Evolutionary conservation across 192 early-diverging fungal genomes (phyloP), one percentile per base, ranked within the genome.

Genomic region (Geranomyces variabilis): DNA sequence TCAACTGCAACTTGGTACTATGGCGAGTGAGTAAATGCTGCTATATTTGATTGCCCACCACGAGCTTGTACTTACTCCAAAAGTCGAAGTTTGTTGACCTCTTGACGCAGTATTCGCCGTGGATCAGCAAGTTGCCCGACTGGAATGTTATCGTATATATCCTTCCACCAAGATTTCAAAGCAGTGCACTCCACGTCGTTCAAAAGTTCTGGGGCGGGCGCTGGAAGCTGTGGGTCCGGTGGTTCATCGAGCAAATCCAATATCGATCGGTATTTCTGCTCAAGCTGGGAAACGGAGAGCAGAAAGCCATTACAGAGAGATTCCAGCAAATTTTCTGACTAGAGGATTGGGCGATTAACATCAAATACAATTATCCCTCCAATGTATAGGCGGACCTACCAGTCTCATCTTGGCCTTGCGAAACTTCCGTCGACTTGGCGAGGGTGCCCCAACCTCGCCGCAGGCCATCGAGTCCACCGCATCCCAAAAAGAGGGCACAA

Each of bases 1-100:
- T 22, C 15, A 72, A 10, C 62, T 72, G 70, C 24, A 72, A 28
- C 51, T 72, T 72, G 36, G 61, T 61, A 21, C 70, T 72, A 36
- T 45, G 9, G 29, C n/a, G 30, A 13, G 28, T 30, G 0, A 31
- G n/a, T 26, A 22, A n/a, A n/a, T n/a, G n/a, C n/a, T 43, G 51
- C 51, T 4, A 15, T n/a, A 26, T 53, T 47, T 13, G 46, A 47
- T 47, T 47, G 46, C 12, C 43, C 7, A 21, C n/a, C 2, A 6
- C 34, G 43, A 45, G 28, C 10, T 36, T 8, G 8, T 10, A 1
- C 66, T 55, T 68, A 68, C 66, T 68, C 66, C 28, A 24, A 15
- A 21, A 34, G n/a, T 26, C 31, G 19, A 9, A 68, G 19, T 22
- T 31, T 51, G 0, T 22, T 34, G n/a, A 51, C 15, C 5, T 51